Evolutionary conservation across 306 rosid genomes (phyloP), one percentile per base, ranked within the genome.

Genomic region (Oxytropis ochrocephala): DNA sequence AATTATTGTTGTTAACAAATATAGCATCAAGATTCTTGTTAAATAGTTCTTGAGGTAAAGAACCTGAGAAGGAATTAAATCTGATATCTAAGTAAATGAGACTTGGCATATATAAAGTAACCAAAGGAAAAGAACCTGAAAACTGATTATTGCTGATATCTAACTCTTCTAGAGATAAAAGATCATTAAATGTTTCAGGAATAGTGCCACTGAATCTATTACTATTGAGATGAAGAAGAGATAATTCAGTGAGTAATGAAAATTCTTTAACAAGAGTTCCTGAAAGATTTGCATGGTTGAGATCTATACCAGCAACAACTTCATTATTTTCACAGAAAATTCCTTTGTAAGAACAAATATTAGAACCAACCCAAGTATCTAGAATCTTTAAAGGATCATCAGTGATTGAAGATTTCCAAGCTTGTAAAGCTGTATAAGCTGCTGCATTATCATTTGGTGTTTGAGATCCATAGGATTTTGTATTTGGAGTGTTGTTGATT

Each of bases 301-400:
- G 97, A 86, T 94, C 97, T 80, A 91, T 91, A 48, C 92, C 97
- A 5, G 86, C 90, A 19, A 94, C 83, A 35, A 68, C 77, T 58
- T 78, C 79, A 62, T 79, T 72, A 18, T 78, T 80, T 32, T 87
- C 75, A 79, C 99, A 94, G 69, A 94, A 94, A 4, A 91, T 87
- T 46, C 99, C 99, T 83, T 72, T 80, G 82, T 94, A 94, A 59
- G 97, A 78, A 83, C 99, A 94, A 38, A 94, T 95, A 64, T 91
- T 79, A 12, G 89, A 29, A 55, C 99, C 95, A 59, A 70, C 83
- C 99, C 99, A 94, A 46, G 81, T 66, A 11, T 50, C 70, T 27
- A 91, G 74, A 77, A 88, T 64, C 78, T 83, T 79, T 3, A 74
- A 46, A 19, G 99, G 97, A 78, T 94, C 99, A 2, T 94, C 97